These are phyloP conservation scores for Fistulifera pelliculosa DNA, from an alignment of 108 stramenopile species.

Conservation along the genomic window DNA sequence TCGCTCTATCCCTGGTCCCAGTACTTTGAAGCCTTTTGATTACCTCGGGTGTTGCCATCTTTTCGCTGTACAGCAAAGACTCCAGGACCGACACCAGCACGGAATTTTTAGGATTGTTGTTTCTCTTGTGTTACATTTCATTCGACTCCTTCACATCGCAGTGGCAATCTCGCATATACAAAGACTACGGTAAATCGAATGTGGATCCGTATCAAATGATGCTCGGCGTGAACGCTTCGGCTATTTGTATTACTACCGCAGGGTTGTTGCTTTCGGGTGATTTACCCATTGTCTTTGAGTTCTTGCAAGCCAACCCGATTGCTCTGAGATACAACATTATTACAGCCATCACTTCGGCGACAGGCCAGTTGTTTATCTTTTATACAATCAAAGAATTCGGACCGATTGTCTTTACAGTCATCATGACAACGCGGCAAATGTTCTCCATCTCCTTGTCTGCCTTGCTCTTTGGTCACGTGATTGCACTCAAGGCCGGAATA, in stretches of 20 bases:
- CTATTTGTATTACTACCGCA: conserved; percentile 85
- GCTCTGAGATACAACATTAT: conserved; percentile 84
- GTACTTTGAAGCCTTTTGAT: conserved; percentile 90
- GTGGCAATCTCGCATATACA: conserved; percentile 96
- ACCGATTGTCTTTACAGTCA: conserved; percentile 97
- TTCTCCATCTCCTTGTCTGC: conserved; percentile 92
- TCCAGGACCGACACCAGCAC: conserved; percentile 35
- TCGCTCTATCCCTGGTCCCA: conserved; percentile 82
- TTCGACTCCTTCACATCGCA: conserved; percentile 99
- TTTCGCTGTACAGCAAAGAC: conserved; percentile 51
- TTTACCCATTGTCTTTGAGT: conserved; percentile 80
- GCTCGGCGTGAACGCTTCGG: conserved; percentile 95
- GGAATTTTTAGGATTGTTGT: conserved; percentile 82
- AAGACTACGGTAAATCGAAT: conserved; percentile 78
- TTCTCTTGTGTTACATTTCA: conserved; percentile 86
- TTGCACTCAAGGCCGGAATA: conserved; percentile 46
- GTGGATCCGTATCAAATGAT: conserved; percentile 98
- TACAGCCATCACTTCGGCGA: conserved; percentile 91
- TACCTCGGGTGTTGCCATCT: conserved; percentile 90
- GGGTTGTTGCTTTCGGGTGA: conserved; percentile 90
- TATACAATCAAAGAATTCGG: conserved; percentile 98
- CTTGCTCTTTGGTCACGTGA: conserved; percentile 84
- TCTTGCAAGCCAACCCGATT: conserved; percentile 84
- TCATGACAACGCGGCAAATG: conserved; percentile 98
- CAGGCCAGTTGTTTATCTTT: conserved; percentile 94